Base-by-base conservation (phyloP, 2,329 filamentous ascomycete species). In the Fusarium palustre region DNA sequence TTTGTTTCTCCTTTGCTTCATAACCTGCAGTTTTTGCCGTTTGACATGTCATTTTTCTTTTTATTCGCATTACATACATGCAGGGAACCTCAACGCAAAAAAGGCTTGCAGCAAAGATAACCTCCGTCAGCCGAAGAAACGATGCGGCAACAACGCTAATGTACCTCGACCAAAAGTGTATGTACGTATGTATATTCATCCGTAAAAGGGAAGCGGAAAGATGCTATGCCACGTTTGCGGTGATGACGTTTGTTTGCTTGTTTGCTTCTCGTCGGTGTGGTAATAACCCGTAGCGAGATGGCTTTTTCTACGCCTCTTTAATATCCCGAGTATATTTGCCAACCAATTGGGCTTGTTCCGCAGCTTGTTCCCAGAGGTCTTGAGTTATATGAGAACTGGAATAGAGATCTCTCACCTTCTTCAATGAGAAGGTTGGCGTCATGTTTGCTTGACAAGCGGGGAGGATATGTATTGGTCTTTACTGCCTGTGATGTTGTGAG, bases 141-240 rank as follows among this genome's bases (percentile, higher is more conserved):
- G 56, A 47, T 49, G 69, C 45, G 69, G 49, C 57, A 72, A 72
- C 69, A 72, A 72, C 71, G 71, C 71, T 72, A 64, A 43, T 33
- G 36, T 42, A 30, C 11, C 20, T 45, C 4, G 20, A 13, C 45
- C 33, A 22, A 62, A 46, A 31, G 7, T 18, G 22, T 13, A 34
- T 43, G 18, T 22, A 52, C 18, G n/a, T 12, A 22, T 52, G 34
- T 16, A 22, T 52, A 25, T 28, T n/a, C 9, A 36, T 39, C 15
- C 18, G 10, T 22, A 36, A 5, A 16, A 22, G 16, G 47, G 11
- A 49, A 22, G 36, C 42, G 10, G 28, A 25, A n/a, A 25, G 33
- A 39, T 49, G 30, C 47, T n/a, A 39, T 58, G 34, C 47, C 22
- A 13, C 50, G 59, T 22, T 31, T 34, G 22, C 36, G 24, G 24